Percentiles rank a stretch among this genome's conserved stretches.
phyloP scores from a whole-genome alignment of 2,329 filamentous ascomycete species.

The Diaporthe sp. region DNA sequence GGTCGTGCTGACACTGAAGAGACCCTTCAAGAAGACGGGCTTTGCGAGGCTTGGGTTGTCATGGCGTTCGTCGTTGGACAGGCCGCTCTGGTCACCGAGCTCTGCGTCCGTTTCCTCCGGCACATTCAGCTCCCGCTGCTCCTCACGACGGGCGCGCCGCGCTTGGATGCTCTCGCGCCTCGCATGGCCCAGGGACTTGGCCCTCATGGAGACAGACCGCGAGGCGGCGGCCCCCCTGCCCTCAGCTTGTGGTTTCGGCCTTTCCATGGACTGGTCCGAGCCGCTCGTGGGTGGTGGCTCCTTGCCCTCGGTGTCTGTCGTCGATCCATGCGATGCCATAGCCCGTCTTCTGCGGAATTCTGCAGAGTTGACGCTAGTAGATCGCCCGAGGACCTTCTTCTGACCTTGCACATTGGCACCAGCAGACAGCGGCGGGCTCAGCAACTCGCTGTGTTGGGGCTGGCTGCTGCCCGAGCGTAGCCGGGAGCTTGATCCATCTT shows the following conservation, averaged over 20 bases:
- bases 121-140: slow-evolving; percentile 53
- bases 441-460: slow-evolving; percentile 81
- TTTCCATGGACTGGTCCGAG: slow-evolving; percentile 80
- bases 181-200: slow-evolving; percentile 91
- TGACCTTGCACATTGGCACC: slow-evolving; percentile 69
- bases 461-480: slow-evolving; percentile 72
- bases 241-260: slow-evolving; percentile 56
- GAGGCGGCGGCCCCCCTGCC: slow-evolving; percentile 65
- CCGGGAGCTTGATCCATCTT: slow-evolving; percentile 62
- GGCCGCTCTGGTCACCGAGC: slow-evolving; percentile 71
- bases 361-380: slow-evolving; percentile 91
- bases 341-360: slow-evolving; percentile 78
- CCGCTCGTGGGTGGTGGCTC: slow-evolving; percentile 83
- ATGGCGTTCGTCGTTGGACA: slow-evolving; percentile 69
- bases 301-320: slow-evolving; percentile 54
- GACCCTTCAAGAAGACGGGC: slow-evolving; percentile 93
- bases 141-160: slow-evolving; percentile 80
- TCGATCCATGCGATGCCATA: slow-evolving; percentile 48
- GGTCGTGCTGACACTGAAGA: slow-evolving; percentile 97
- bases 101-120: slow-evolving; percentile 91
- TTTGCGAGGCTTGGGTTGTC: slow-evolving; percentile 85
- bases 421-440: slow-evolving; percentile 78
- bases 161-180: slow-evolving; percentile 93
- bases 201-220: slow-evolving; percentile 76
- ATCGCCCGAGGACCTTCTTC: slow-evolving; percentile 82